Base-by-base conservation (phyloP, 192 early-diverging fungal species). In the Backusella westeae region DNA sequence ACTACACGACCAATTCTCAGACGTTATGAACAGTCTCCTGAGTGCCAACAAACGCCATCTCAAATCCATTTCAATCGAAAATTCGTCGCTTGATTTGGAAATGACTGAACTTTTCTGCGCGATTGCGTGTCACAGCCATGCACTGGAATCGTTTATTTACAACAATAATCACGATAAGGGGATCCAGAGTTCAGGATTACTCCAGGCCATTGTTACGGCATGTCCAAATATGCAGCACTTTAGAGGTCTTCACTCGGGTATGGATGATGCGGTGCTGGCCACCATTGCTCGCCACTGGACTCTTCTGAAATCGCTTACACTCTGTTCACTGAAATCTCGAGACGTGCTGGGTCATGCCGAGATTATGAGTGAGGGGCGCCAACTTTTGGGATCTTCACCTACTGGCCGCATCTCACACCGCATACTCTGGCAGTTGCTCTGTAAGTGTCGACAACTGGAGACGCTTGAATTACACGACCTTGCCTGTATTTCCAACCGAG, bases 21-120 rank as follows among this genome's bases (percentile, higher is more conserved):
- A 77, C 1, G 82, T 75, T 5, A 59, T 87, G 17, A 78, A 81
- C 15, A n/a, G 56, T 6, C 46, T 87, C 36, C 80, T 84, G 77
- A 69, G 81, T 34, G 70, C 79, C 15, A 84, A 84, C 67, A 79
- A 83, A 41, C 69, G 52, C 12, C 77, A 81, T 10, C 76, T 87
- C 39, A 73, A 53, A 23, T 67, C 68, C 12, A 72, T 87, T 8
- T 72, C 77, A 15, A 82, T 87, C 34, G 76, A 79, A 44, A 52
- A 85, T 34, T 83, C 82, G 53, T 77, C 75, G 65, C 34, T 87
- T 19, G 86, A 87, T 56, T 78, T 84, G 7, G 86, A 84, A 32
- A 85, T 85, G 82, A 85, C 84, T 3, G 86, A 84, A 23, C 73
- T 87, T 1, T 79, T 83, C 32, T 82, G 79, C 44, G 80, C 76